Evolutionary conservation across 306 rosid genomes (phyloP), one percentile per base, ranked within the genome.

Genomic region (Prunus padus): DNA sequence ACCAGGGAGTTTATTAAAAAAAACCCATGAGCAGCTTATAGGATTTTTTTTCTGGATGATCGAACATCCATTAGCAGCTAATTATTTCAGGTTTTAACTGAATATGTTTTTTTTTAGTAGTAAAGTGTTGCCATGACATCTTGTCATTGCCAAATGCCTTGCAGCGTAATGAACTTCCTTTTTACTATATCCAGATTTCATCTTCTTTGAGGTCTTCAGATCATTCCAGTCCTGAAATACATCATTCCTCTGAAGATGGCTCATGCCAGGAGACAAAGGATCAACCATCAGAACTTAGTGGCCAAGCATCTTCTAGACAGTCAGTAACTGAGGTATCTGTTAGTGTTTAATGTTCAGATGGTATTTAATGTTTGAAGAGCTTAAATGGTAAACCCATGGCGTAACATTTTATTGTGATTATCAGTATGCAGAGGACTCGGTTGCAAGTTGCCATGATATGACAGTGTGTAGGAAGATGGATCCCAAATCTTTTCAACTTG

Each of bases 391-490:
- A 47, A 18, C 69, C 69, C 51, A 51, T 30, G 57, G 68, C 23
- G 23, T 65, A 33, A 28, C 62, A 20, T 45, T 79, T 45, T 59
- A 52, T 65, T 54, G 50, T 82, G 79, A 7, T 77, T 51, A 79
- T 80, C 86, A 89, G 91, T 73, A 69, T 77, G 78, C 80, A 33
- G 80, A 25, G 70, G 77, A 76, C 71, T 79, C 84, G 18, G 81
- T 78, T 71, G 77, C 74, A 72, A 61, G 18, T 69, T 57, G 69
- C 84, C 15, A 69, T 74, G 87, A 74, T 62, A 71, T 65, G 65
- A 73, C 33, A 57, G 47, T 47, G 44, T 65, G 80, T 42, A 59
- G 44, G 26, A 77, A 76, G 65, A 79, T 79, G 65, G 86, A 75
- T 73, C 45, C 67, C 12, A 64, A 75, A 76, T 83, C 76, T 75